Percentiles rank a stretch among this genome's conserved stretches.
These are phyloP conservation scores for Stenocarpella maydis DNA, from an alignment of 2,329 filamentous ascomycete species.

Conservation along the genomic window DNA sequence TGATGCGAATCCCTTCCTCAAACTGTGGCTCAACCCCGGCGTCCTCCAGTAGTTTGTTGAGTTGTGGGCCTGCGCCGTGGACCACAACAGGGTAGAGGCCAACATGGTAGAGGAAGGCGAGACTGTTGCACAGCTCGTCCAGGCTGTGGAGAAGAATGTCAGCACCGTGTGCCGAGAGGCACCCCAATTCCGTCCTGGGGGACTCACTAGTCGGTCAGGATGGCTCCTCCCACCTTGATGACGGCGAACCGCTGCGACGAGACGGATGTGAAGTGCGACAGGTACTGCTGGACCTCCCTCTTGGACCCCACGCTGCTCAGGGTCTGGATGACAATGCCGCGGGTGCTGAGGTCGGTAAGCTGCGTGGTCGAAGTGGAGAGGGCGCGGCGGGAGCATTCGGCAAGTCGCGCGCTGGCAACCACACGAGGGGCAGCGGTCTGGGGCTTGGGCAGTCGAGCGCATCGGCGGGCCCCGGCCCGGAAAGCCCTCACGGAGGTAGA, in stretches of 20 bases:
- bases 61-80: constrained; percentile 92
- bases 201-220: constrained; percentile 80
- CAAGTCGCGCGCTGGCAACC: constrained; percentile 36
- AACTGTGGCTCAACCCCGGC: constrained; percentile 95
- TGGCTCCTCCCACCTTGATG: constrained; percentile 97
- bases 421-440: constrained; percentile 20
- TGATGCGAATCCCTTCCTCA: constrained; percentile 94
- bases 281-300: constrained; percentile 95
- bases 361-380: constrained; percentile 46
- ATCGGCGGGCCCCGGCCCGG: constrained; percentile 54
- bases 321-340: constrained; percentile 86
- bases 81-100: constrained; percentile 95
- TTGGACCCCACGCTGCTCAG: constrained; percentile 96
- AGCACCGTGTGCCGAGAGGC: background rate
- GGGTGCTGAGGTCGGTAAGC: constrained; percentile 66
- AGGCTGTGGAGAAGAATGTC: constrained; percentile 52
- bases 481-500: constrained; percentile 51
- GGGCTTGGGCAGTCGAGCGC: constrained; percentile 43
- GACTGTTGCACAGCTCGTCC: constrained; percentile 86
- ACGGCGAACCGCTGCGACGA: constrained; percentile 97
- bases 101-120: constrained; percentile 93
- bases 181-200: background rate
- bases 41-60: constrained; percentile 89
- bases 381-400: constrained; percentile 40
- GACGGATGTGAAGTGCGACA: constrained; percentile 96